These are phyloP conservation scores for Fusarium longipes DNA, from an alignment of 2,329 filamentous ascomycete species.

Conservation along the genomic window DNA sequence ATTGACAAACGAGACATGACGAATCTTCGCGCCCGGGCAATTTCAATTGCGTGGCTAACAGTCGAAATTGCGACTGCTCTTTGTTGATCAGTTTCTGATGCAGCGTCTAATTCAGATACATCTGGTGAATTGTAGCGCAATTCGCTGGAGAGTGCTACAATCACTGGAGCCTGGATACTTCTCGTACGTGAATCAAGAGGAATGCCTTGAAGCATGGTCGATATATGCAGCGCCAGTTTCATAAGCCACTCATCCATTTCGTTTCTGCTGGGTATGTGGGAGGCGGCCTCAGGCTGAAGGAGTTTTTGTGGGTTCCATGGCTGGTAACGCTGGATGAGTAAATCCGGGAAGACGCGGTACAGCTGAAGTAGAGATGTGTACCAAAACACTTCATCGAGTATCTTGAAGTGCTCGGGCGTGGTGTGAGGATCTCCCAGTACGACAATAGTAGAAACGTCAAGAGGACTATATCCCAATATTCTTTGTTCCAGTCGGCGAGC, in stretches of 20 bases:
- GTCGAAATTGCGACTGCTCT: not conserved
- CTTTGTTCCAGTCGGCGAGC: not conserved
- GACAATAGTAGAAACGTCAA: not conserved
- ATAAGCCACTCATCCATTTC: constrained; percentile 1
- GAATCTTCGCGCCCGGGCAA: not conserved
- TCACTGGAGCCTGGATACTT: constrained; percentile 6
- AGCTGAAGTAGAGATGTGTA: constrained; percentile 1
- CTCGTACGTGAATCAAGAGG: constrained; percentile 1
- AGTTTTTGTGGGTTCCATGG: not conserved
- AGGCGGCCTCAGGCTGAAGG: not conserved
- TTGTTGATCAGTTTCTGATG: not conserved
- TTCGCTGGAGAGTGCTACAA: constrained; percentile 1
- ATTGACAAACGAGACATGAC: constrained; percentile 2
- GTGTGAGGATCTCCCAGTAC: constrained; percentile 1
- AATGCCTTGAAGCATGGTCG: constrained; percentile 1
- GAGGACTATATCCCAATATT: not conserved
- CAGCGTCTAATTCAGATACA: not conserved
- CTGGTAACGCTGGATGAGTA: not conserved
- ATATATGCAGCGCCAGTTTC: not conserved
- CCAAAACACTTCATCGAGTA: constrained; percentile 1
- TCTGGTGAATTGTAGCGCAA: not conserved
- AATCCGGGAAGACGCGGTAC: constrained; percentile 1
- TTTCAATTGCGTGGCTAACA: not conserved
- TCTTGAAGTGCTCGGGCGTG: not conserved
- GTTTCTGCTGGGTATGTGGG: not conserved